These are phyloP conservation scores for Xylaria scruposa DNA, from an alignment of 495 filamentous ascomycete genomes.

Conservation along the genomic window DNA sequence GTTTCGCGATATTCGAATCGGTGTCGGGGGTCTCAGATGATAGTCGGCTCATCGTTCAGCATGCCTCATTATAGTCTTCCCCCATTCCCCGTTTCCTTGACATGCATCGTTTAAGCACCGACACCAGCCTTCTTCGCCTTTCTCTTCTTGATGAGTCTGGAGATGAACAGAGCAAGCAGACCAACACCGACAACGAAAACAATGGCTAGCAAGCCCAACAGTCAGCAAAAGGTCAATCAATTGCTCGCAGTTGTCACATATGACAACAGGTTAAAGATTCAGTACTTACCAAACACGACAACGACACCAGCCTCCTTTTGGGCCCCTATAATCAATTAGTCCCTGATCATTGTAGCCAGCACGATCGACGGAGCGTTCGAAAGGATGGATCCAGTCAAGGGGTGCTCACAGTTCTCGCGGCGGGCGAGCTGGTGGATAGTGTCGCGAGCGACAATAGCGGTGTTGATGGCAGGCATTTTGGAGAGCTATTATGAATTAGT, in stretches of 20 bases:
- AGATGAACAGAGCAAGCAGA: slow-evolving; percentile 54
- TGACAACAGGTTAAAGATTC: background rate
- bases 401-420: slow-evolving; percentile 56
- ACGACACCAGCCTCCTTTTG: slow-evolving; percentile 58
- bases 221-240: slow-evolving; percentile 16
- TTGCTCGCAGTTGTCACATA: background rate
- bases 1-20: slow-evolving; percentile 20
- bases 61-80: slow-evolving; percentile 27
- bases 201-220: slow-evolving; percentile 37
- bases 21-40: slow-evolving; percentile 16
- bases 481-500: slow-evolving; percentile 31
- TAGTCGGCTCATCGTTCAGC: slow-evolving; percentile 11
- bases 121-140: slow-evolving; percentile 44
- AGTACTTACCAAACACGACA: slow-evolving; percentile 52
- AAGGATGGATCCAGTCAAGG: slow-evolving; percentile 24
- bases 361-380: background rate
- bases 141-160: slow-evolving; percentile 49
- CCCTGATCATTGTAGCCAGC: background rate
- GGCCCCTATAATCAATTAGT: slow-evolving; percentile 42
- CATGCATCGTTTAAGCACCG: slow-evolving; percentile 28
- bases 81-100: slow-evolving; percentile 24
- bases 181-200: slow-evolving; percentile 59
- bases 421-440: slow-evolving; percentile 51
- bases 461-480: slow-evolving; percentile 56
- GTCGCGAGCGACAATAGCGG: slow-evolving; percentile 56